Evolutionary conservation across 306 rosid genomes (phyloP), one percentile per base, ranked within the genome.

Genomic region (Malus fusca): DNA sequence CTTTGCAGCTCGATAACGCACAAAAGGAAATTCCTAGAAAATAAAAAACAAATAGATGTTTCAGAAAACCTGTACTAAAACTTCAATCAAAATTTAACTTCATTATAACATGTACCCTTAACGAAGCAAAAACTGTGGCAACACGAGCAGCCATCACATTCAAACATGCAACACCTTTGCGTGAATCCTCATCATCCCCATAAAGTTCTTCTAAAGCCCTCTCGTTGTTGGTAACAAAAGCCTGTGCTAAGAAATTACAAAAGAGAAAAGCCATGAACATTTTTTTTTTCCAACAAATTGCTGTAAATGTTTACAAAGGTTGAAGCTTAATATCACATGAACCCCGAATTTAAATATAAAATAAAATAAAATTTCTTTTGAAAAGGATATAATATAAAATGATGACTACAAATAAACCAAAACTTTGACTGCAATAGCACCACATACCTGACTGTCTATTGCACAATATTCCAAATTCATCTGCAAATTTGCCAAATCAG

Each of bases 381-480:
- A 43, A 71, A 67, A 3, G 11, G 59, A 14, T 9, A 22, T 17
- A 4, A 22, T n/a, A 11, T 21, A 55, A 77, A 4, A 35, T 56
- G 55, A 65, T 77, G 68, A 66, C 73, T 35, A 17, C 44, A 76
- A 18, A 66, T 12, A 12, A 52, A 78, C 67, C 72, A 64, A 69
- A 13, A 42, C 44, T 42, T 42, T 65, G 55, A 84, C 55, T 71
- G 10, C 77, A 66, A 44, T 6, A 83, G 77, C 71, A 82, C 74
- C 63, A 68, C 76, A 77, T 86, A 95, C 98, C 98, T 95, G 98
- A 83, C 93, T 85, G 82, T 95, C 98, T 71, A 91, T 95, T 46
- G 97, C 90, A 85, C 90, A 95, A 79, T 89, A 95, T 82, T 95
- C 98, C 91, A 95, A 84, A 85, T 95, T 95, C 98, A 95, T 90